phyloP scores from a whole-genome alignment of 805 yeast genomes.

The Pichia nanzhaoensis region DNA sequence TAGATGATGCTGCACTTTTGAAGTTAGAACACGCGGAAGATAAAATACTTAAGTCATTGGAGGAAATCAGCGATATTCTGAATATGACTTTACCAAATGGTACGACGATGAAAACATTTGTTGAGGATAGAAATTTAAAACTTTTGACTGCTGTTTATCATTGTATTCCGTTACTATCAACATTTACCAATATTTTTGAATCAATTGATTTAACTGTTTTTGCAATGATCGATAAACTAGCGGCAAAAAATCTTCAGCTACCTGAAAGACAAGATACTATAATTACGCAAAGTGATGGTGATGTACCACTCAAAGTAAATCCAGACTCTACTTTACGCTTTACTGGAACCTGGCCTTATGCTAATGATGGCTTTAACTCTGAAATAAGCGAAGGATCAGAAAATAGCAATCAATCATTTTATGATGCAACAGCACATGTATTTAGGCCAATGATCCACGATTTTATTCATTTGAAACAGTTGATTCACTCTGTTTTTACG shows the following conservation, averaged over 20 bases:
- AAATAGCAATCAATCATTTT: slow-evolving; percentile 20
- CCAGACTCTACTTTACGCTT: too few species aligned
- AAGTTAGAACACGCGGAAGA: slow-evolving; percentile 31
- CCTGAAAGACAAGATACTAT: slow-evolving; percentile 17
- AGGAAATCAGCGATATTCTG: slow-evolving; percentile 37
- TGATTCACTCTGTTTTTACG: slow-evolving; percentile 53
- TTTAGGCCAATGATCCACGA: slow-evolving; percentile 51
- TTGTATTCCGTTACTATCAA: slow-evolving; percentile 41
- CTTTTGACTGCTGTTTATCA: slow-evolving; percentile 49
- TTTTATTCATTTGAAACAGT: slow-evolving; percentile 68
- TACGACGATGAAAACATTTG: slow-evolving; percentile 18
- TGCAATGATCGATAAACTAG: slow-evolving; percentile 26
- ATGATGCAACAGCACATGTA: slow-evolving; percentile 29
- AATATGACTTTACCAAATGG: slow-evolving; percentile 32
- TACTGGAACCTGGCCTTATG: too few species aligned
- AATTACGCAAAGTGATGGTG: slow-evolving; percentile 2
- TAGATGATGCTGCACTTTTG: slow-evolving; percentile 43
- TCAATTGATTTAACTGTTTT: slow-evolving; percentile 57
- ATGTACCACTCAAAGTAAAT: too few species aligned
- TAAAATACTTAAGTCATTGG: slow-evolving; percentile 34
- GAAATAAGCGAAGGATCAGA: slow-evolving; percentile 14
- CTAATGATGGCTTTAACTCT: slow-evolving; percentile 10
- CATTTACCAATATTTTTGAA: slow-evolving; percentile 48
- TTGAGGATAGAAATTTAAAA: slow-evolving; percentile 42
- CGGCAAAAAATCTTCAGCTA: slow-evolving; percentile 11